Base-by-base conservation (phyloP, 805 yeast species). In the Metschnikowia rubicola region DNA sequence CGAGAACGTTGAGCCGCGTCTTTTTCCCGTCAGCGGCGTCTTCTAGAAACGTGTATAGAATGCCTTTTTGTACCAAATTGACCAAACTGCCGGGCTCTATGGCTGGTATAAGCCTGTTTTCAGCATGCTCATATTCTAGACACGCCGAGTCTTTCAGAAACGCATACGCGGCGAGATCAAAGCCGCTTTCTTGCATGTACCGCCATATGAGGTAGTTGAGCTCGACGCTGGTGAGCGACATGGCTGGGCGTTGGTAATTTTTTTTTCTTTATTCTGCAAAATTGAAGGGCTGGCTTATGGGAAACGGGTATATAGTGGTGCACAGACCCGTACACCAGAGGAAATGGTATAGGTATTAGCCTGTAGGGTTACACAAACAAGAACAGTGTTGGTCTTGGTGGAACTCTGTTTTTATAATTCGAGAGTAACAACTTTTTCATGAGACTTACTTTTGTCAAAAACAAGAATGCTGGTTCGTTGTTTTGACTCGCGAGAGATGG, bases 201-300 rank as follows among this genome's bases (percentile, higher is more conserved):
- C 97, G 71, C 96, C 97, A 94, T 44, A 92, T 80, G 56, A 94
- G 76, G 62, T 92, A 92, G 71, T 92, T 94, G 45, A 92, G 78
- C 66, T 90, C 96, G 47, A 78, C 81, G 47, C 94, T 84, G 5
- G 94, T 79, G 41, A 92, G 69, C 26, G 96, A 85, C 96, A 89
- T 88, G 40, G 43, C 31, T 15, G 30, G 34, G 35, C 21, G 26
- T 21, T 8, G 32, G 44, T 7, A 5, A 11, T 26, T 41, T 39
- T 30, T 13, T 11, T 19, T 11, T 19, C 30, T 12, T 8, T 10
- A 12, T 35, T 17, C 5, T 26, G 10, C 8, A 10, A 7, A 17
- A 35, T 2, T 8, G 19, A n/a, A 37, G 10, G 11, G 32, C 41
- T 38, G 41, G 41, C 35, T 38, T 33, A 34, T 15, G 28, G 15